Conservation (phyloP, 2,329 filamentous ascomycete species). For the Fusarium sp. region DNA sequence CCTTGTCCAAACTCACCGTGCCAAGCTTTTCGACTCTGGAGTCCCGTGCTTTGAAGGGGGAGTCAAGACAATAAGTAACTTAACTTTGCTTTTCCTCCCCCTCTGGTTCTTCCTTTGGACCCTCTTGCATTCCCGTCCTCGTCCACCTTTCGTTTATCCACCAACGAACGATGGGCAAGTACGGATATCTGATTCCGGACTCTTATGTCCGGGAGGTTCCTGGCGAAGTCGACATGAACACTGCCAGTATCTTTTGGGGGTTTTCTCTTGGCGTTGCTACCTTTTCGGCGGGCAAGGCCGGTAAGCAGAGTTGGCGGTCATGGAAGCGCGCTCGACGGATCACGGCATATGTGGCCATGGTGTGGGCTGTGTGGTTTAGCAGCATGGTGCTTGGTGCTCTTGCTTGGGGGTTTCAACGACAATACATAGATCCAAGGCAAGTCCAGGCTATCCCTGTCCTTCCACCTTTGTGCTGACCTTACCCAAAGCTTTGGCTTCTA, state of each 20-base stretch:
- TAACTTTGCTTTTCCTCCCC: neutral
- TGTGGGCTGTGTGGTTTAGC: slow-evolving; percentile 42
- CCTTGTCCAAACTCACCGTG: neutral
- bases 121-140: neutral
- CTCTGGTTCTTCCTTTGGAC: neutral
- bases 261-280: slow-evolving; percentile 36
- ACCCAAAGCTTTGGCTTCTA: slow-evolving; percentile 37
- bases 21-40: neutral
- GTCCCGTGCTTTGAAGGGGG: neutral
- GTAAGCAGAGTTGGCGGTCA: slow-evolving; percentile 20
- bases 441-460: rapidly evolving
- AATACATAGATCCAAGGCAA: slow-evolving; percentile 42
- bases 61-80: neutral
- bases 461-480: neutral
- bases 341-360: slow-evolving; percentile 35
- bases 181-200: slow-evolving; percentile 41
- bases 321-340: slow-evolving; percentile 31
- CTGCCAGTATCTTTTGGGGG: slow-evolving; percentile 42
- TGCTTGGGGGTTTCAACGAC: slow-evolving; percentile 41
- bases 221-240: slow-evolving; percentile 39
- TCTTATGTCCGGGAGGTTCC: slow-evolving; percentile 39
- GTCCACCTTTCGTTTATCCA: no score
- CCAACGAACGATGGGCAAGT: slow-evolving; percentile 28
- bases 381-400: slow-evolving; percentile 39
- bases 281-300: slow-evolving; percentile 27